Percentiles rank a stretch among this genome's conserved stretches.
Conservation (phyloP, 306 rosid genomes). For the Cucurbita ficifolia region DNA sequence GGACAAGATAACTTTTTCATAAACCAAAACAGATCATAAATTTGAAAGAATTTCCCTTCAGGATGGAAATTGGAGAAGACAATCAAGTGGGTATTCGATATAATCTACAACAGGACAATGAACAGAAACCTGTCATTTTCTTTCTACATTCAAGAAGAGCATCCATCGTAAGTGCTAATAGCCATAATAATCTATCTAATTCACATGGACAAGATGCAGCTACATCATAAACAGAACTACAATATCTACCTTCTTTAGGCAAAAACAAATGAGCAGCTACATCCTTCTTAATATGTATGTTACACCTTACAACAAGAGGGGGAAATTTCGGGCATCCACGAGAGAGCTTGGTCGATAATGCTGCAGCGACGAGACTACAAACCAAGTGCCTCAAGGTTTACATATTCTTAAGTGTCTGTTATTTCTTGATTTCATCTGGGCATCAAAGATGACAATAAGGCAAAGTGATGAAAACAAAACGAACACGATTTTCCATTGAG, state of each 20-base stretch:
- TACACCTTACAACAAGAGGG: not conserved
- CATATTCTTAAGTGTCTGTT: not conserved
- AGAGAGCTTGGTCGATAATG: not conserved
- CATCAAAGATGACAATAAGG: not conserved
- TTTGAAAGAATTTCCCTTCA: not conserved
- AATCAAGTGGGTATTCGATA: not conserved
- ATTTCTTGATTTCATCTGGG: slow-evolving; percentile 2
- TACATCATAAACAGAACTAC: not conserved
- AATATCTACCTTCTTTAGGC: not conserved
- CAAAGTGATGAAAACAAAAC: not conserved
- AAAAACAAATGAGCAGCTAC: not conserved
- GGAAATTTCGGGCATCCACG: not conserved
- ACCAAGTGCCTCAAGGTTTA: not conserved
- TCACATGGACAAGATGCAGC: not conserved
- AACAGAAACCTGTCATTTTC: slow-evolving; percentile 1
- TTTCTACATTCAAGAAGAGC: not conserved
- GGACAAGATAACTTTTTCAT: not conserved
- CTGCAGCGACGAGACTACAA: not conserved
- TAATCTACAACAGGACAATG: not conserved
- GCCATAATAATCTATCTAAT: not conserved
- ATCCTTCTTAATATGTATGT: not conserved
- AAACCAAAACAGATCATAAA: not conserved
- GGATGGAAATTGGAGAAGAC: not conserved
- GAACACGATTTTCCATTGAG: not conserved
- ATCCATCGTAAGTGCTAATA: not conserved